Evolutionary conservation across 352 stramenopile genomes (phyloP).

Genomic region (Paralagenidium karlingii): DNA sequence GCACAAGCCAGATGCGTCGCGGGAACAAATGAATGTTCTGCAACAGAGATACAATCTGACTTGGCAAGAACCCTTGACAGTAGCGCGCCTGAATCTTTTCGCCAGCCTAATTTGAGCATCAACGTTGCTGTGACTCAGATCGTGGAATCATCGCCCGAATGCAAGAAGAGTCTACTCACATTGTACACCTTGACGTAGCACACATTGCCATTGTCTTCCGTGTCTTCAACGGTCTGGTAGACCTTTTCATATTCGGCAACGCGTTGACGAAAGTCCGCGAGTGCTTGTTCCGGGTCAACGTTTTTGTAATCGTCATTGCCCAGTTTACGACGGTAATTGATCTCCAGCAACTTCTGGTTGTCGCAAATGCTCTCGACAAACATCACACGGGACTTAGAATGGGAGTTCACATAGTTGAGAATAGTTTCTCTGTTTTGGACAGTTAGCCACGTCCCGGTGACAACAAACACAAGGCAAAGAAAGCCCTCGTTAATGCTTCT

Average conservation of each 20-base stretch:
- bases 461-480: background rate
- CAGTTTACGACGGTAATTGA: slow-evolving; percentile 83
- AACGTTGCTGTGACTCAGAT: too few relatives aligned
- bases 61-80: slow-evolving; percentile 79
- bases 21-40: slow-evolving; percentile 88
- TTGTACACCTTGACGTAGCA: slow-evolving; percentile 92
- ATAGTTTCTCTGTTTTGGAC: slow-evolving; percentile 44
- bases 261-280: slow-evolving; percentile 81
- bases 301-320: slow-evolving; percentile 85
- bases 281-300: slow-evolving; percentile 70
- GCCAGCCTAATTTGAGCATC: slow-evolving; percentile 28
- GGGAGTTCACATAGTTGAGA: slow-evolving; percentile 41
- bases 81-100: slow-evolving; percentile 86
- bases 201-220: slow-evolving; percentile 51
- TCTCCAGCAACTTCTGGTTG: slow-evolving; percentile 82
- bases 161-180: slow-evolving; percentile 12
- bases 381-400: slow-evolving; percentile 75
- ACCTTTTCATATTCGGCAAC: slow-evolving; percentile 89
- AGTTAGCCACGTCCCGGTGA: background rate
- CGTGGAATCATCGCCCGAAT: too few relatives aligned
- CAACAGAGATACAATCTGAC: slow-evolving; percentile 77
- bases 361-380: slow-evolving; percentile 95
- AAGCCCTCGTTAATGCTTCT: background rate
- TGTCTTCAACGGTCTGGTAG: slow-evolving; percentile 88
- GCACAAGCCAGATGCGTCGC: slow-evolving; percentile 84